A percentile compares a stretch with the other conserved stretches of the same genome.
These are phyloP conservation scores for Wickerhamomyces kurtzmanii DNA, from an alignment of 805 yeast species.

Conservation along the genomic window DNA sequence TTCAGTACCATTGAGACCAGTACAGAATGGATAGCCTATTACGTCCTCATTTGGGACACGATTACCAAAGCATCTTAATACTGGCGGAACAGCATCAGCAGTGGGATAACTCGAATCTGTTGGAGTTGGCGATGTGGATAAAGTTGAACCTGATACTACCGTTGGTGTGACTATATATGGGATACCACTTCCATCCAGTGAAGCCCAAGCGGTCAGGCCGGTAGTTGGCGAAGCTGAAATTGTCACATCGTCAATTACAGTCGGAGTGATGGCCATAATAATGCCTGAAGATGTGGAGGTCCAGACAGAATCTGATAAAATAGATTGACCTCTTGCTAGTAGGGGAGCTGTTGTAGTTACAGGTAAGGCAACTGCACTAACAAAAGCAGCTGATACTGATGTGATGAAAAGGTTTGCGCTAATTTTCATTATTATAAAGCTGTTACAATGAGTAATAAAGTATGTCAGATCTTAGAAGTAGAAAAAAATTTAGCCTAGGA, in stretches of 20 bases:
- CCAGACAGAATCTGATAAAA: conserved; percentile 21
- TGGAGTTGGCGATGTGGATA: conserved; percentile 33
- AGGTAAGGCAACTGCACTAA: conserved; percentile 8
- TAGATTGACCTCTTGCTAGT: conserved; percentile 9
- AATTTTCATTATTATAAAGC: too few relatives aligned
- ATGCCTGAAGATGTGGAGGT: conserved; percentile 22
- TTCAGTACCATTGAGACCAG: conserved; percentile 29
- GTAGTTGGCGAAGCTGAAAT: conserved; percentile 28
- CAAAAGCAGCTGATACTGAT: conserved; percentile 11
- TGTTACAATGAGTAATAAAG: too few relatives aligned
- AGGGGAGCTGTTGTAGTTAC: conserved; percentile 10
- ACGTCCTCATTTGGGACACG: conserved; percentile 22
- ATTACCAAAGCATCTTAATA: conserved; percentile 31
- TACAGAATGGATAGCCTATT: conserved; percentile 31
- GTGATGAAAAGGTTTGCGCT: too few relatives aligned
- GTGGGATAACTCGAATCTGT: conserved; percentile 22
- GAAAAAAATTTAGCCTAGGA: too few relatives aligned
- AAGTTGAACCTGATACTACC: conserved; percentile 21
- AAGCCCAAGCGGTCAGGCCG: conserved; percentile 29
- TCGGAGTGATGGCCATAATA: conserved; percentile 39
- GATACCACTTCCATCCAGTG: conserved; percentile 32
- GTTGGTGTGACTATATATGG: conserved; percentile 32
- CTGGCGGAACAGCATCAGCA: conserved; percentile 31
- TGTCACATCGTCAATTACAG: conserved; percentile 36
- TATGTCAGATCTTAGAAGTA: too few relatives aligned